Percentiles rank a stretch among this genome's conserved stretches.
These are phyloP conservation scores for Achaetomium macrosporum DNA, from an alignment of 2,329 filamentous ascomycete species.

Conservation along the genomic window DNA sequence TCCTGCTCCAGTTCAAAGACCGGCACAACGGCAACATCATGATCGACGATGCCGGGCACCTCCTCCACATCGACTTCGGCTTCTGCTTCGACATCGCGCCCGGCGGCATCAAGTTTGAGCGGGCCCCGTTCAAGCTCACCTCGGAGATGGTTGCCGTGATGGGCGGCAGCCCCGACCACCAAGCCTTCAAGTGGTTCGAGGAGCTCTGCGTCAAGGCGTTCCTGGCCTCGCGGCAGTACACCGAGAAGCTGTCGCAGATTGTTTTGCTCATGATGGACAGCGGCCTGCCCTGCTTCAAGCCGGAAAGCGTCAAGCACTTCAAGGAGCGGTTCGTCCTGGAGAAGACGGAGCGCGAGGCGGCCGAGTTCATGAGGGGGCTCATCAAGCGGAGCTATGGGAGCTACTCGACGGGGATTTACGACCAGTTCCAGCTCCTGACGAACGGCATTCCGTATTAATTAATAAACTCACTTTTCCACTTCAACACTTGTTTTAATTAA, in stretches of 20 bases:
- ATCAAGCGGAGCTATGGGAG: constrained; percentile 87
- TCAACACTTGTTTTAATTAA: not conserved
- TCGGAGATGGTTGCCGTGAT: constrained; percentile 98
- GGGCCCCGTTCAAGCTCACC: constrained; percentile 96
- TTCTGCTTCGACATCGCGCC: constrained; percentile 99
- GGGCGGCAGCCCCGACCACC: constrained; percentile 78
- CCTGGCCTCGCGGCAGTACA: constrained; percentile 78
- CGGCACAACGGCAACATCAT: constrained; percentile 99
- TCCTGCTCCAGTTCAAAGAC: constrained; percentile 97
- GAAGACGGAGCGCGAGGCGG: constrained; percentile 84
- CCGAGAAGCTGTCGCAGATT: constrained; percentile 82
- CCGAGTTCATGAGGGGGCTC: constrained; percentile 85
- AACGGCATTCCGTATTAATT: constrained; percentile 92
- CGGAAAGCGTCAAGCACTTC: constrained; percentile 89
- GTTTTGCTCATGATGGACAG: constrained; percentile 94
- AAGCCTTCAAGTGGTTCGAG: constrained; percentile 93
- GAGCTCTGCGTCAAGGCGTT: constrained; percentile 95
- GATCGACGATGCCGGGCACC: constrained; percentile 95
- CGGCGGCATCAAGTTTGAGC: constrained; percentile 94
- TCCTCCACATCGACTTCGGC: constrained; percentile 97
- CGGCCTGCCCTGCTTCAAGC: constrained; percentile 95
- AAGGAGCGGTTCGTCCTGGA: constrained; percentile 88
- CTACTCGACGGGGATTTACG: constrained; percentile 90
- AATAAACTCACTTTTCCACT: too few species aligned
- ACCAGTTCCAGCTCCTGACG: constrained; percentile 94